Base-by-base conservation (phyloP, 2,329 filamentous ascomycete genomes). In the Stagonosporopsis tanaceti region DNA sequence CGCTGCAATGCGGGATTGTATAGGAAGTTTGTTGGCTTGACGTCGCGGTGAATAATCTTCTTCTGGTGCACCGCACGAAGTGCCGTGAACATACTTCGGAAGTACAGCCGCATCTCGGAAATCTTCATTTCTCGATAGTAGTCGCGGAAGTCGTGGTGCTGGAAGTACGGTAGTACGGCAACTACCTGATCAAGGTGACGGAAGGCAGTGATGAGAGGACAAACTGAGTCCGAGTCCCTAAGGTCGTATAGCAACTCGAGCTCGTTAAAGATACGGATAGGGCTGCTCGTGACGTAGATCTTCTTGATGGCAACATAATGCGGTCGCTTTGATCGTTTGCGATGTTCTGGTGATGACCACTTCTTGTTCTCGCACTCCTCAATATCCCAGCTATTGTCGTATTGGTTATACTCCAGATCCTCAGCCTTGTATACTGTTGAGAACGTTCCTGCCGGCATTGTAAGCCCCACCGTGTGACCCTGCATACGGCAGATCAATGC, bases 371-470 rank as follows among this genome's bases (percentile, higher is more conserved):
- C 84, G 39, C 88, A 87, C 63, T 84, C 88, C 42, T 85, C 84
- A 37, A 90, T 76, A 71, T 98, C 93, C 93, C 94, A 98, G 63
- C 89, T 85, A 73, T 97, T 97, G 62, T 90, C 82, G 77, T 92
- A 96, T 57, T 85, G 82, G 63, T 95, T 86, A 75, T 97, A 97
- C 53, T 89, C 83, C 25, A 98, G 80, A 74, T 99, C 95, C 77
- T 98, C 93, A 20, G 96, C 95, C 77, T 99, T 99, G 84, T 99
- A 99, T 12, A 99, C 95, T 2, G 95, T 98, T 0, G 95, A 98
- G 75, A 99, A 99, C 1, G 95, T 99, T 56, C 95, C 93, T 97
- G 58, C 59, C 38, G 40, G 44, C 52, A 60, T 54, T 53, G 66
- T 74, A 32, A 75, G 71, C 64, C 59, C 20, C 45, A 61, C 38